These are phyloP conservation scores for Epithemia pelagica DNA, from an alignment of 108 stramenopile genomes.

Conservation along the genomic window DNA sequence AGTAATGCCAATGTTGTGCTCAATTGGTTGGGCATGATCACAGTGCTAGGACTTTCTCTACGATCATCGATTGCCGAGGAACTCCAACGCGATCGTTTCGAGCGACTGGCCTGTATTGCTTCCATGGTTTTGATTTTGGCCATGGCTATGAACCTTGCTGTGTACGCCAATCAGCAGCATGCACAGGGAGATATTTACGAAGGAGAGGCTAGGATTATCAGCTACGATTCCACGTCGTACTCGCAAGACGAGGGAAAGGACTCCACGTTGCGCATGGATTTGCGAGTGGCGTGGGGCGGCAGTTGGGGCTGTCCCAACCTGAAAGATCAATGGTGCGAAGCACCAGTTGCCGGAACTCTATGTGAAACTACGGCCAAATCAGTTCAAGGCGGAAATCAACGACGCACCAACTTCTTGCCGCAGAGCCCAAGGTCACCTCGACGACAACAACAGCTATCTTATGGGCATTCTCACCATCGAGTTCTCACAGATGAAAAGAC, in stretches of 20 bases:
- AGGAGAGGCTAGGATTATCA: slow-evolving; percentile 39
- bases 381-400: no score
- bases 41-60: slow-evolving; percentile 28
- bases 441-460: no score
- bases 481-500: no score
- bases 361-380: slow-evolving; percentile 15
- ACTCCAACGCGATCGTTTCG: slow-evolving; percentile 29
- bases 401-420: no score
- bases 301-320: slow-evolving; percentile 37
- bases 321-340: slow-evolving; percentile 25
- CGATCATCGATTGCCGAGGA: slow-evolving; percentile 35
- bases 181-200: slow-evolving; percentile 36
- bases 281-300: slow-evolving; percentile 33
- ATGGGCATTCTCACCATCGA: no score
- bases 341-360: slow-evolving; percentile 28
- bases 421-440: no score
- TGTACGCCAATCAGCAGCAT: slow-evolving; percentile 21
- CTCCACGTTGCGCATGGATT: slow-evolving; percentile 30
- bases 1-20: slow-evolving; percentile 17
- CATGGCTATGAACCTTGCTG: slow-evolving; percentile 18
- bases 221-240: slow-evolving; percentile 29
- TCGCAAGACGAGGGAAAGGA: slow-evolving; percentile 17
- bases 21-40: slow-evolving; percentile 14
- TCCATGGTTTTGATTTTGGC: slow-evolving; percentile 37
- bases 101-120: slow-evolving; percentile 24